These are phyloP conservation scores for Clarireedia sp. DNA, from an alignment of 2,329 filamentous ascomycete species.

Conservation along the genomic window DNA sequence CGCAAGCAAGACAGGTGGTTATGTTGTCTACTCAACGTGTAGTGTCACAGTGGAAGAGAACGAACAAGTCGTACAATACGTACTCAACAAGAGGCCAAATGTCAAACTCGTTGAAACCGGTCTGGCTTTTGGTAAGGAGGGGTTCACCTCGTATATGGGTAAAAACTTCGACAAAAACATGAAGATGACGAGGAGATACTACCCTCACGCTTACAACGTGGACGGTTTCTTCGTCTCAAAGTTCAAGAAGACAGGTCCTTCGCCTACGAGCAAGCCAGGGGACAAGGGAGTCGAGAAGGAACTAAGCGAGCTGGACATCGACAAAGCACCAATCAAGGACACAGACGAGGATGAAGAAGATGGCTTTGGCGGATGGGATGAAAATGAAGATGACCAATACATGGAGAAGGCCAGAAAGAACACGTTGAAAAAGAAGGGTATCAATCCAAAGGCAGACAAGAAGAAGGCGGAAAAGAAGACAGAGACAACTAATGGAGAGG, in stretches of 20 bases:
- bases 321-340: slow-evolving; percentile 55
- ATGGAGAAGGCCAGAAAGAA: slow-evolving; percentile 69
- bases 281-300: slow-evolving; percentile 23
- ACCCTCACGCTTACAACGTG: slow-evolving; percentile 87
- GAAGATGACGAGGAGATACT: slow-evolving; percentile 76
- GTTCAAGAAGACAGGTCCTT: slow-evolving; percentile 84
- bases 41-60: slow-evolving; percentile 91
- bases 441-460: slow-evolving; percentile 58
- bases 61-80: slow-evolving; percentile 90
- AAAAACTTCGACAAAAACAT: slow-evolving; percentile 86
- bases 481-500: slow-evolving; percentile 2
- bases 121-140: slow-evolving; percentile 82
- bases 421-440: slow-evolving; percentile 63
- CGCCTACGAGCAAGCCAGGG: slow-evolving; percentile 43
- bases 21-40: slow-evolving; percentile 95
- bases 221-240: slow-evolving; percentile 99
- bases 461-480: slow-evolving; percentile 17
- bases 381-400: slow-evolving; percentile 62
- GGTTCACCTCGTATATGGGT: slow-evolving; percentile 83
- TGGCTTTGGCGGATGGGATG: slow-evolving; percentile 66
- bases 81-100: slow-evolving; percentile 83
- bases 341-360: slow-evolving; percentile 35
- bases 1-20: slow-evolving; percentile 83
- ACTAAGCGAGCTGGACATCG: slow-evolving; percentile 44
- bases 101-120: slow-evolving; percentile 89